Evolutionary conservation across 2,329 filamentous ascomycete genomes (phyloP).

Genomic region (Mycosphaerelloides madeirae): DNA sequence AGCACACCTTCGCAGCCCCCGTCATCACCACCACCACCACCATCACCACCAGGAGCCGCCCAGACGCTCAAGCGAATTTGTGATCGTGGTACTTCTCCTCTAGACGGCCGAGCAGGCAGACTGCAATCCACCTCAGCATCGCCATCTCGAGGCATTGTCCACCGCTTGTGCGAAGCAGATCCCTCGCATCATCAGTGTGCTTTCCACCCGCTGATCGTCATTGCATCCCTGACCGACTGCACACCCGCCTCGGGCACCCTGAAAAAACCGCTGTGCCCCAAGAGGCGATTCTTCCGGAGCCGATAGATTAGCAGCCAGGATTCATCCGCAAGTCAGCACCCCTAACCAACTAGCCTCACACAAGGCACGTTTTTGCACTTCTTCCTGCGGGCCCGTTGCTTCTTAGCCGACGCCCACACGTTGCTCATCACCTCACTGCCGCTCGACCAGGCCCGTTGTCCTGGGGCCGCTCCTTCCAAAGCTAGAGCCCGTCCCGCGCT

Average conservation of each 20-base stretch:
- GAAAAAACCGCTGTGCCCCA: conserved; percentile 10
- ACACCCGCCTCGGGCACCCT: conserved; percentile 10
- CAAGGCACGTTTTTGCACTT: conserved; percentile 21
- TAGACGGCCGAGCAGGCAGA: neutral
- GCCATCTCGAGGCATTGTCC: too few species aligned
- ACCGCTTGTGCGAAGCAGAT: too few species aligned
- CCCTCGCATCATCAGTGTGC: too few species aligned
- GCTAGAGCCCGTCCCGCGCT: conserved; percentile 15
- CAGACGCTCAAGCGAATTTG: neutral
- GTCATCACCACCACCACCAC: neutral
- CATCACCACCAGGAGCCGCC: neutral
- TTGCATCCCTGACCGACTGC: conserved; percentile 10
- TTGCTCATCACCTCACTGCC: conserved; percentile 16
- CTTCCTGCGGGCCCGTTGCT: conserved; percentile 14
- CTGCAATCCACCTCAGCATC: neutral
- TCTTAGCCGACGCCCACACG: conserved; percentile 18
- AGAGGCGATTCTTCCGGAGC: conserved; percentile 22
- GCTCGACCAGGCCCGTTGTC: conserved; percentile 18
- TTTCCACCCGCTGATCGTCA: conserved; percentile 18
- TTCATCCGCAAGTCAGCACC: conserved; percentile 20
- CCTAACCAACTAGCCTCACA: conserved; percentile 15
- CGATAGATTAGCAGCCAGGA: conserved; percentile 30
- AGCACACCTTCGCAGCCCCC: neutral
- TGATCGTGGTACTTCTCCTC: too few species aligned
- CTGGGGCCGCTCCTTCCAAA: conserved; percentile 17